Evolutionary conservation across 768 basidiomycete genomes (phyloP).

Genomic region (Hemileccinum rubropunctum): DNA sequence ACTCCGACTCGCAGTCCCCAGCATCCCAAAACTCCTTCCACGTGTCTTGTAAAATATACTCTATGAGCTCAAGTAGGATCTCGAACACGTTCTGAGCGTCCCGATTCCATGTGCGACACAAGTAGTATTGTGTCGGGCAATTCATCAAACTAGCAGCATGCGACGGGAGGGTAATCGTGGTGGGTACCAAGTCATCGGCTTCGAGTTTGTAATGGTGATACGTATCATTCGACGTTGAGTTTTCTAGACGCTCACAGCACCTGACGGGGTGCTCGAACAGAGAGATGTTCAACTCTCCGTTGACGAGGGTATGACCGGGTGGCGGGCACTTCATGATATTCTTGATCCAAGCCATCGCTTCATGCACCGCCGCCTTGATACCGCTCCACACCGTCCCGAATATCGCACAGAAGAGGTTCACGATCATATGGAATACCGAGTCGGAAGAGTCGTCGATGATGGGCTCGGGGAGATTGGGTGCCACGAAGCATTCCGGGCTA

Average conservation of each 20-base stretch:
- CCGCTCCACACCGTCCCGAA: slow-evolving; percentile 8
- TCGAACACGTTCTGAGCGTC: slow-evolving; percentile 12
- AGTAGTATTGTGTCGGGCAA: slow-evolving; percentile 10
- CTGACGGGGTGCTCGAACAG: slow-evolving; percentile 22
- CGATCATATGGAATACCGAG: slow-evolving; percentile 12
- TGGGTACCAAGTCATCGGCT: slow-evolving; percentile 8
- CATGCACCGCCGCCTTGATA: background rate
- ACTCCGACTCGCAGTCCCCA: background rate
- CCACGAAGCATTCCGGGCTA: slow-evolving; percentile 15
- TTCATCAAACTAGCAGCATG: background rate
- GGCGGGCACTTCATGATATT: slow-evolving; percentile 8
- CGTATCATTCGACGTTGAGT: background rate
- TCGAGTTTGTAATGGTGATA: slow-evolving; percentile 13
- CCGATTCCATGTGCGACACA: slow-evolving; percentile 24
- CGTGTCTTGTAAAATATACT: slow-evolving; percentile 8
- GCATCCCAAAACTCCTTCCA: background rate
- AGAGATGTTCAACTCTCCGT: slow-evolving; percentile 22
- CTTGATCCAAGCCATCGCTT: slow-evolving; percentile 2
- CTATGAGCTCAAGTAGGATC: slow-evolving; percentile 16
- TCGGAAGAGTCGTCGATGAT: slow-evolving; percentile 4
- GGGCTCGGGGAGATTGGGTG: slow-evolving; percentile 2
- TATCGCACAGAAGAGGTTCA: slow-evolving; percentile 9
- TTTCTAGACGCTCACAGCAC: slow-evolving; percentile 3
- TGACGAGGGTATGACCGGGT: slow-evolving; percentile 20
- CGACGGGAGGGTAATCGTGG: slow-evolving; percentile 7